A percentile compares a stretch with the other conserved stretches of the same genome.
These are phyloP conservation scores for Sphagnum contortum DNA, from an alignment of 225 moss, liverwort and hornwort genomes.

Conservation along the genomic window DNA sequence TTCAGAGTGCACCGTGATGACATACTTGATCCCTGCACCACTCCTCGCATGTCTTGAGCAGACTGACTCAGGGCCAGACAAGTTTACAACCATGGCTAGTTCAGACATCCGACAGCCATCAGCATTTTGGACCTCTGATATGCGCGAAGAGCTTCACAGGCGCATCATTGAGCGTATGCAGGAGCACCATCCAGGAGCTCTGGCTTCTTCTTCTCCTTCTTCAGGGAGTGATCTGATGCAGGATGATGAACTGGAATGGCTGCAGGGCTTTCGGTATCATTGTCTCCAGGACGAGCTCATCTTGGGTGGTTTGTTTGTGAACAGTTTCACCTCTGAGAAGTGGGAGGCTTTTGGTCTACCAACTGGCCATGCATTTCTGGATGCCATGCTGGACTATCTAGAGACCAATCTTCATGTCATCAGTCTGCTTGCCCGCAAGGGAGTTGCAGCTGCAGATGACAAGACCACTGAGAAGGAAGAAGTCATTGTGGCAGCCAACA, in stretches of 20 bases:
- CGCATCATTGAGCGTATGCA: conserved; percentile 68
- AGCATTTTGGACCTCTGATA: conserved; percentile 80
- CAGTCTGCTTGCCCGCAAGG: conserved; percentile 1
- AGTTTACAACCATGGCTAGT: conserved; percentile 81
- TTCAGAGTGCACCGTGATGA: conserved; percentile 49
- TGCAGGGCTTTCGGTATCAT: conserved; percentile 67
- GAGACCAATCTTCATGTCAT: conserved; percentile 32
- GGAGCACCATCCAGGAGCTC: conserved; percentile 49
- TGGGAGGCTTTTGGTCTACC: conserved; percentile 88
- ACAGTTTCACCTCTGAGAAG: conserved; percentile 71
- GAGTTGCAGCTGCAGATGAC: conserved; percentile 28
- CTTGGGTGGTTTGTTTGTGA: conserved; percentile 78
- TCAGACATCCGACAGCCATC: conserved; percentile 80
- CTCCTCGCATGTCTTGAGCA: conserved; percentile 67
- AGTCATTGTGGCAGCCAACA: neutral
- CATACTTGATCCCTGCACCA: conserved; percentile 67
- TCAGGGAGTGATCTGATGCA: neutral
- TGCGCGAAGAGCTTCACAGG: conserved; percentile 68
- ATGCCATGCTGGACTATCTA: conserved; percentile 64
- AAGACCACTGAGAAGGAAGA: conserved; percentile 7
- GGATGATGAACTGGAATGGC: conserved; percentile 81
- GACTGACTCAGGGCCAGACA: conserved; percentile 72
- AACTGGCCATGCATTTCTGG: conserved; percentile 63
- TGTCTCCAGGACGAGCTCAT: conserved; percentile 79
- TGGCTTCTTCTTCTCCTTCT: conserved; percentile 59